Percentiles rank a stretch among this genome's conserved stretches.
phyloP scores from a whole-genome alignment of 2,329 filamentous ascomycete species.

The Diaporthe longicolla region DNA sequence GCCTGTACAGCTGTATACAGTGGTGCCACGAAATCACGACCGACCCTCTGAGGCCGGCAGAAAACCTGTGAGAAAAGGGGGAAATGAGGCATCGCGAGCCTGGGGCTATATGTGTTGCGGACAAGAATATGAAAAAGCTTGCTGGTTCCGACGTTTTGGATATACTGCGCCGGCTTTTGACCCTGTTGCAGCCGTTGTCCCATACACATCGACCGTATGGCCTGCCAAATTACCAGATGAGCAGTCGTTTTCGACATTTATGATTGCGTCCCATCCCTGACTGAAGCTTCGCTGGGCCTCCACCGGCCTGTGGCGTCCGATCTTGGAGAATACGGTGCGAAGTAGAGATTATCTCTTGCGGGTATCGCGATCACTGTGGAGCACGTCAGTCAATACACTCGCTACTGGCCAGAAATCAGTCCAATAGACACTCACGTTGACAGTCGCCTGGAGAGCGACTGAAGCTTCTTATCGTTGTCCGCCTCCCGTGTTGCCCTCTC shows the following conservation, averaged over 20 bases:
- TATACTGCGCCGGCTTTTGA: constrained; percentile 26
- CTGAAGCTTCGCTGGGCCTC: not conserved
- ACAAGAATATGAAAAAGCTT: constrained; percentile 29
- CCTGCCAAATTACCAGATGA: constrained; percentile 6
- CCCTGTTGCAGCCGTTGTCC: constrained; percentile 31
- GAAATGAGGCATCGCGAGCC: constrained; percentile 19
- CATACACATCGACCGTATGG: constrained; percentile 23
- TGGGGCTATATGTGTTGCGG: constrained; percentile 27
- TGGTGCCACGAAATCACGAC: constrained; percentile 27
- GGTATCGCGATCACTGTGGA: constrained; percentile 40
- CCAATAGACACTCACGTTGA: constrained; percentile 85
- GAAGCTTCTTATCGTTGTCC: constrained; percentile 90
- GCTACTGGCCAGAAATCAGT: too few relatives aligned
- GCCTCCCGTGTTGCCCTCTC: constrained; percentile 90
- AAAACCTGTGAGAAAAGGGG: constrained; percentile 23
- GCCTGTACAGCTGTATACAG: constrained; percentile 33
- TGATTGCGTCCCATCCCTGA: constrained; percentile 27
- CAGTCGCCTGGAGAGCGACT: constrained; percentile 88
- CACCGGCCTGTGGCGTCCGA: constrained; percentile 16
- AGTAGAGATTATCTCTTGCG: constrained; percentile 35
- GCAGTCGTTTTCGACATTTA: constrained; percentile 2
- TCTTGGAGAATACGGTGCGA: not conserved
- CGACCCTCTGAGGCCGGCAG: not conserved
- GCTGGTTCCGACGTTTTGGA: constrained; percentile 32
- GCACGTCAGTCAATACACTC: not conserved